Percentiles rank a stretch among this genome's conserved stretches.
These are phyloP conservation scores for Parasitella parasitica DNA, from an alignment of 371 early-diverging fungal genomes.

Conservation along the genomic window DNA sequence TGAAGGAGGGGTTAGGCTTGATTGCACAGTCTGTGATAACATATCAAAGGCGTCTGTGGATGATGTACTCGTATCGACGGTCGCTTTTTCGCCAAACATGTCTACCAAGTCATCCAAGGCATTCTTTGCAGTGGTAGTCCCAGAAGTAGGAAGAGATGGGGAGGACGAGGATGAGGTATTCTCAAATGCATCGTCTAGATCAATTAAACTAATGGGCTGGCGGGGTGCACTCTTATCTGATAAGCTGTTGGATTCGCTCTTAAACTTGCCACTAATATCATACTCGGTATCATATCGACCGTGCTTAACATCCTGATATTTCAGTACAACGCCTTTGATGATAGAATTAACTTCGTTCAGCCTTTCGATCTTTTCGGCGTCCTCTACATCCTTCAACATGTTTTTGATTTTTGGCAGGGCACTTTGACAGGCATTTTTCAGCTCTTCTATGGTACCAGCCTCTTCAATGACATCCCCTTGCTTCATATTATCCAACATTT, in stretches of 20 bases:
- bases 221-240: background rate
- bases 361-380: slow-evolving; percentile 45
- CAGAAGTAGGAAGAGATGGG: slow-evolving; percentile 3
- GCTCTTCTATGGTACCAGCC: slow-evolving; percentile 58
- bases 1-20: background rate
- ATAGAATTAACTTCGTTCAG: slow-evolving; percentile 85
- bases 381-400: slow-evolving; percentile 50
- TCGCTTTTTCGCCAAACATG: slow-evolving; percentile 20
- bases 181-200: slow-evolving; percentile 54
- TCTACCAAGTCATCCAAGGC: slow-evolving; percentile 23
- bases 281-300: slow-evolving; percentile 53
- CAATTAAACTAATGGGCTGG: slow-evolving; percentile 55
- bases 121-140: background rate
- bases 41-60: slow-evolving; percentile 22
- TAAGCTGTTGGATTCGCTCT: slow-evolving; percentile 3
- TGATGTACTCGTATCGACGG: background rate
- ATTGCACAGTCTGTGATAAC: background rate
- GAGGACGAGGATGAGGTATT: background rate
- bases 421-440: slow-evolving; percentile 51
- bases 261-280: slow-evolving; percentile 28
- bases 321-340: slow-evolving; percentile 78
- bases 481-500: slow-evolving; percentile 70
- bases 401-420: slow-evolving; percentile 73
- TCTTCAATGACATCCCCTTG: slow-evolving; percentile 66
- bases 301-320: slow-evolving; percentile 69